A percentile compares a stretch with the other conserved stretches of the same genome.
Conservation (phyloP, 179 eudicot species). For the Silene vulgaris region DNA sequence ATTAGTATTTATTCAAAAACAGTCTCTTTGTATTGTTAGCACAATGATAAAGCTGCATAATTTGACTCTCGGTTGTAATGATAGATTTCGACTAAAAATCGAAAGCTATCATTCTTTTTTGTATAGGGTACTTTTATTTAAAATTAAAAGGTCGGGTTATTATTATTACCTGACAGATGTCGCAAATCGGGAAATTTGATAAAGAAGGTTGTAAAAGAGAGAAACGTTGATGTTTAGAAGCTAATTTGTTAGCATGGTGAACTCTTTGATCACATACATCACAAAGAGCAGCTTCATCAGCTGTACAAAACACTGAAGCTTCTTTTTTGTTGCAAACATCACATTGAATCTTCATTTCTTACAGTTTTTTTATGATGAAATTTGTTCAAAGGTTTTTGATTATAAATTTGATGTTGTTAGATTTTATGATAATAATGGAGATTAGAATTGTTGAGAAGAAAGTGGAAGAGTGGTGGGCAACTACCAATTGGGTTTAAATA, state of each 20-base stretch:
- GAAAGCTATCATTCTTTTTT: no score
- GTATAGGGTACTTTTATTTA: no score
- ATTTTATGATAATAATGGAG: neutral
- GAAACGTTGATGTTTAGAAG: constrained; percentile 68
- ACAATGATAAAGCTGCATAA: no score
- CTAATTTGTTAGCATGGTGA: constrained; percentile 85
- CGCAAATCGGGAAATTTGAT: constrained; percentile 51
- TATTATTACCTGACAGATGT: constrained; percentile 58
- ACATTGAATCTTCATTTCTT: constrained; percentile 76
- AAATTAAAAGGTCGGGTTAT: neutral
- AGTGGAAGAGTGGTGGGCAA: constrained; percentile 17
- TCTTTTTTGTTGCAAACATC: constrained; percentile 70
- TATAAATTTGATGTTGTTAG: neutral
- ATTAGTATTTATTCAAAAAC: no score
- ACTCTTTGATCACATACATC: constrained; percentile 69
- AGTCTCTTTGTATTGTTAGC: no score
- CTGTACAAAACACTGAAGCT: constrained; percentile 63
- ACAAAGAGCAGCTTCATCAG: constrained; percentile 91
- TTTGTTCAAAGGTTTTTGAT: constrained; percentile 1
- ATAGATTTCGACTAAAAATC: no score
- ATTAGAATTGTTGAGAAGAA: constrained; percentile 11
- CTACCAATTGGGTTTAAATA: constrained; percentile 2
- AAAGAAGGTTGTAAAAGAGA: constrained; percentile 54
- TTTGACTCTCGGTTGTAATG: no score
- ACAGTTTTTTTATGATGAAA: neutral